These are phyloP conservation scores for Teunomyces kruisii DNA, from an alignment of 805 yeast species.

Conservation along the genomic window DNA sequence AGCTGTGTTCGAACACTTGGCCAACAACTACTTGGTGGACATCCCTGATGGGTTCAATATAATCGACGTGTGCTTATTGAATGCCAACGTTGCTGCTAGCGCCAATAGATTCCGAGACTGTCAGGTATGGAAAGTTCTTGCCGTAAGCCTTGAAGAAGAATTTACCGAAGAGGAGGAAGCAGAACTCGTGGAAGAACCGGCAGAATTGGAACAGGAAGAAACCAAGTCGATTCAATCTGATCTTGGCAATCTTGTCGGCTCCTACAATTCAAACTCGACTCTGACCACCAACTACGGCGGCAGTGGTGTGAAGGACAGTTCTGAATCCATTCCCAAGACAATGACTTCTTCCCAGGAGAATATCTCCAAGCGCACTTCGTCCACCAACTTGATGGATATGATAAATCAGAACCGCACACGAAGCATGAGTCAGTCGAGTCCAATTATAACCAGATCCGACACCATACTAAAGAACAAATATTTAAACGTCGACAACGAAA, in stretches of 20 bases:
- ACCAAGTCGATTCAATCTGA: constrained; percentile 35
- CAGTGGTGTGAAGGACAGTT: neutral
- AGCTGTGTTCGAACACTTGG: constrained; percentile 45
- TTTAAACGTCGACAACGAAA: constrained; percentile 17
- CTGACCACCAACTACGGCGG: constrained; percentile 39
- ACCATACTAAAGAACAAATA: constrained; percentile 5
- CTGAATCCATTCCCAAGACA: neutral
- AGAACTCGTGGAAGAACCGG: neutral
- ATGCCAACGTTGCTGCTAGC: constrained; percentile 55
- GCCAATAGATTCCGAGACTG: constrained; percentile 54
- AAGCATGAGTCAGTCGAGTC: constrained; percentile 16
- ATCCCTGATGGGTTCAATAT: constrained; percentile 51
- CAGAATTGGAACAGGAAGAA: constrained; percentile 14
- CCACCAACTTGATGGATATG: constrained; percentile 21
- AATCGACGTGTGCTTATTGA: constrained; percentile 55
- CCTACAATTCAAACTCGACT: constrained; percentile 42
- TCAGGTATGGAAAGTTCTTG: constrained; percentile 62
- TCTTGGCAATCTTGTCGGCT: constrained; percentile 40
- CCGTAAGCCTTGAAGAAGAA: constrained; percentile 44
- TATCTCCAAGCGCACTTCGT: constrained; percentile 14
- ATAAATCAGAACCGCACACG: constrained; percentile 20
- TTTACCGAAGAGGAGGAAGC: constrained; percentile 10
- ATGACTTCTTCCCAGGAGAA: constrained; percentile 11
- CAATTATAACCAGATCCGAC: constrained; percentile 10
- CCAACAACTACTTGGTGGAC: constrained; percentile 47